phyloP scores from a whole-genome alignment of 306 rosid genomes.

The Arachis hypogaea region DNA sequence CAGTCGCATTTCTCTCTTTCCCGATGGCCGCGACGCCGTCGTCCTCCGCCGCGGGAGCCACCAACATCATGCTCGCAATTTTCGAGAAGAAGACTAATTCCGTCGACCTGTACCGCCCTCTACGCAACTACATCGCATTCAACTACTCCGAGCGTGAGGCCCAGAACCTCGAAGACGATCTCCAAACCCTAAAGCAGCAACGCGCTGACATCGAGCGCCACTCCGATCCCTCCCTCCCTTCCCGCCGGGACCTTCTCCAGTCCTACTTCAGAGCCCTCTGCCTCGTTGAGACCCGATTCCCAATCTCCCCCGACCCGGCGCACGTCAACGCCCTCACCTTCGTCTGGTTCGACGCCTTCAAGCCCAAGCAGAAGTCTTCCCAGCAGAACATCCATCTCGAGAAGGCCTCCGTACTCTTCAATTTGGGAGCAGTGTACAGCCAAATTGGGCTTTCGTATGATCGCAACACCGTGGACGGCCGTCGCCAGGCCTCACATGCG shows the following conservation, averaged over 20 bases:
- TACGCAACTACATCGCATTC: constrained; percentile 83
- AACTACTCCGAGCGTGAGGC: constrained; percentile 99
- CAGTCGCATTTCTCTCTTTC: not conserved
- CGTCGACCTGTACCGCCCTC: constrained; percentile 80
- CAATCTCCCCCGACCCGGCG: constrained; percentile 82
- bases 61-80: constrained; percentile 89
- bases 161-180: constrained; percentile 90
- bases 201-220: constrained; percentile 87
- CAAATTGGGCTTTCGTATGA: constrained; percentile 88
- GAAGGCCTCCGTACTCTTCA: constrained; percentile 85
- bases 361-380: constrained; percentile 78
- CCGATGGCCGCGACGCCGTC: constrained; percentile 72
- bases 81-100: constrained; percentile 84
- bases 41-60: constrained; percentile 51
- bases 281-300: constrained; percentile 93
- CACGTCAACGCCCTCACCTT: constrained; percentile 80
- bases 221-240: constrained; percentile 78
- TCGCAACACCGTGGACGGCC: constrained; percentile 79
- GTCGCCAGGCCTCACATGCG: constrained; percentile 79
- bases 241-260: constrained; percentile 89
- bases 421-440: constrained; percentile 85
- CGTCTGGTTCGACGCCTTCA: constrained; percentile 91
- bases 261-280: constrained; percentile 80
- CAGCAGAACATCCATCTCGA: constrained; percentile 97
- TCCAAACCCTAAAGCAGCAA: constrained; percentile 80